Base-by-base conservation (phyloP, 2,329 filamentous ascomycete genomes). In the Coniella lustricola region DNA sequence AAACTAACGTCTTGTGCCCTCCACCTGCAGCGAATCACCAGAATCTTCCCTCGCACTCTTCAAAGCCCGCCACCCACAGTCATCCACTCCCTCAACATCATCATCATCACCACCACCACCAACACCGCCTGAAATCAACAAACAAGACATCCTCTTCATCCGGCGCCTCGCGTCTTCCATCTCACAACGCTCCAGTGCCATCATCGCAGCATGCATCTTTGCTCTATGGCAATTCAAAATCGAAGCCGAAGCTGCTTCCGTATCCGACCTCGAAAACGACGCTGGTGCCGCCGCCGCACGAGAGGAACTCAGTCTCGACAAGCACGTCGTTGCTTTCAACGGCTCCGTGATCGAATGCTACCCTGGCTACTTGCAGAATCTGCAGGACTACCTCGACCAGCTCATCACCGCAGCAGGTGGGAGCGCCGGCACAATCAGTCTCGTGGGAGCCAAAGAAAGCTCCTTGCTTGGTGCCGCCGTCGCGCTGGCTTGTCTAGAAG, bases 281-380 rank as follows among this genome's bases (percentile, higher is more conserved):
- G 44, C 50, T 9, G 32, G 51, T 16, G 20, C 13, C 16, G 7
- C 7, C 10, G 18, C 36, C 14, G 70, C 72, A 5, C 75, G 77
- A 54, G 68, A 67, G 2, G 63, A 68, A 37, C 60, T 75, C 7
- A 60, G 62, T 21, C 52, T 61, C 7, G 47, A 56, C 31, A 66
- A 68, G 48, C 81, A 78, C 3, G 74, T 77, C 2, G 79, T 91
- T n/a, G 84, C 84, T 3, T 90, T 84, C 65, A 90, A 88, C 60
- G 87, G 87, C 38, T 85, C 82, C 22, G 85, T 91, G 43, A 82
- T 90, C 44, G 85, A 90, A 65, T 82, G 84, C 57, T 91, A 90
- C 60, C 85, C 87, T 0, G 69, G 71, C 7, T 91, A 89, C 63
- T 70, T 76, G 18, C 65, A 64, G 29, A 72, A 68, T 36, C 83